Base-by-base conservation (phyloP, 1,284 basidiomycete species). In the Meira nashicola region DNA sequence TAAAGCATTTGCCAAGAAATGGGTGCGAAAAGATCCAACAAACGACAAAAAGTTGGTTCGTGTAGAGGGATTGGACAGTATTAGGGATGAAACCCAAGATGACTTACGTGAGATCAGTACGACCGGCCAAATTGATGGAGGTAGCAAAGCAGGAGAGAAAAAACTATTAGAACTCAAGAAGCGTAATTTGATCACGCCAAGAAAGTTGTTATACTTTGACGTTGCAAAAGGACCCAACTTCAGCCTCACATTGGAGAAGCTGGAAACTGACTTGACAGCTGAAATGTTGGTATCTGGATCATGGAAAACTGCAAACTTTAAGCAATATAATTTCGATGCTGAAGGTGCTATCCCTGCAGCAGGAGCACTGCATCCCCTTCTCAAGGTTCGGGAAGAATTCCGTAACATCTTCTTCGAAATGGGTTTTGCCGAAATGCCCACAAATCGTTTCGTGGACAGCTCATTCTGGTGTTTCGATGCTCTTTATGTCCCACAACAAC, bases 371-470 rank as follows among this genome's bases (percentile, higher is more conserved):
- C 95, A 98, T 80, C 95, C 94, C 6, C 84, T 99, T 33, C 85
- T 98, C 68, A 98, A 98, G 82, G 95, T 99, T 39, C 85, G 95
- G 57, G 94, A 98, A 80, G 95, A 99, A 80, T 92, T 99, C 79
- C 85, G 93, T 55, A 89, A 90, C 78, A 97, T 98, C 76, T 99
- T 99, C 84, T 86, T 99, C 71, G 95, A 99, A 80, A 97, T 98
- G 92, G 95, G 95, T 93, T 99, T 98, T 81, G 88, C 92, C 59
- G 95, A 99, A 81, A 99, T 99, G 95, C 92, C 94, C 6, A 97
- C 95, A n/a, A 87, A 89, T 63, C 87, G 89, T 61, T 99, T 93
- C 78, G 92, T 99, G 61, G 95, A 99, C 80, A 95, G 92, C 25
- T 89, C 89, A 39, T 99, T 98, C 85, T 99, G 95, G 95, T 96